Evolutionary conservation across 2,329 filamentous ascomycete species (phyloP), one percentile per base, ranked within the genome.

Genomic region (Rugonectria rugulosa): DNA sequence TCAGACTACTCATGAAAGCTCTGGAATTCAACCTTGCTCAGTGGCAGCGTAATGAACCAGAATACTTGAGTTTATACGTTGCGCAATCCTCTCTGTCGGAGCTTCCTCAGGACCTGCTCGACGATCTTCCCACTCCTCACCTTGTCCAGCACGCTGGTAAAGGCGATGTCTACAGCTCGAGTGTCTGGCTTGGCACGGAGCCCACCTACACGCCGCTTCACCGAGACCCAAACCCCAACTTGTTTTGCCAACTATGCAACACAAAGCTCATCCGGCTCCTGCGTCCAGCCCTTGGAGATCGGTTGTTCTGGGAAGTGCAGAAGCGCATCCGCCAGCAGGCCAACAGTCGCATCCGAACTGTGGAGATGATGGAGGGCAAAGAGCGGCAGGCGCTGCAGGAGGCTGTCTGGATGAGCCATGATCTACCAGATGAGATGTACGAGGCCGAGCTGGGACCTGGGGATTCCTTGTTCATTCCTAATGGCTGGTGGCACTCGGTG

Each of bases 181-280:
- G 90, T 64, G 78, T 98, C 37, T 99, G 94, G 94, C 81, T 98
- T 11, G 95, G 95, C 1, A 79, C 88, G 12, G 86, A 92, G 32
- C 92, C 92, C 1, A 97, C 93, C 0, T 92, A 92, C 65, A 97
- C 95, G 1, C 92, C 95, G 4, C 78, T 97, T 3, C 95, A 99
- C 73, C 85, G 90, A 50, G 95, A 99, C 68, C 95, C 95, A 1
- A 98, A 98, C 67, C 92, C 92, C 0, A 99, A 99, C 69, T 67
- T 97, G 0, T 97, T 98, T 70, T 85, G 91, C 40, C 95, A 99
- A 73, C 73, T 98, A 11, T 85, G 85, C 14, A 86, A 91, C 4
- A 73, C 70, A 46, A 99, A 99, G 73, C 71, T 77, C 0, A 78
- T 97, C 14, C 81, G 92, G n/a, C 70, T 97, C 11, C 79, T 94